Base-by-base conservation (phyloP, 2,329 filamentous ascomycete species). In the Arthrobotrys musiformis region DNA sequence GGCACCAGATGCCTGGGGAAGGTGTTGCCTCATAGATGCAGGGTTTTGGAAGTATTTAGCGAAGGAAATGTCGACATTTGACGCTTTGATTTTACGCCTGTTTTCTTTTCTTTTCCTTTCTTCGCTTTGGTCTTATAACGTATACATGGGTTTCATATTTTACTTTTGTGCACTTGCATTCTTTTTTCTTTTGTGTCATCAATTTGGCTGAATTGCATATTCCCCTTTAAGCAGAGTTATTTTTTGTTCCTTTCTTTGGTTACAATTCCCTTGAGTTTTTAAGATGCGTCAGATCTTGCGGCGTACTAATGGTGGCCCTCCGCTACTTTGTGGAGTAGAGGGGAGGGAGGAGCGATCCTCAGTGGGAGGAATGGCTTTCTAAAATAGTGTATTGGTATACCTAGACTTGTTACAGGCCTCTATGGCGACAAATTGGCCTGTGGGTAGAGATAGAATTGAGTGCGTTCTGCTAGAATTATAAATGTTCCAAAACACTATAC, bases 51-150 rank as follows among this genome's bases (percentile, higher is more conserved):
- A 42, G 24, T 62, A 62, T 44, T 48, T 44, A 48, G 42, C 37
- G 58, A 62, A 19, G 37, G 58, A 33, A n/a, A 48, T 62, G 42
- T 62, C 30, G 24, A 37, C 11, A 19, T 13, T 62, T 62, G n/a
- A 17, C 5, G 19, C 26, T 17, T 11, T 9, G 37, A 17, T 46
- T 33, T 62, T 6, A 3, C 7, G 15, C 13, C 48, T 28, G 26
- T 30, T 19, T 46, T 33, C 22, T 22, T 42, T 24, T 22, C 33
- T 40, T 40, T 7, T 46, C 15, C 9, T 46, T 46, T 46, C 40
- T 61, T 28, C 42, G 13, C 50, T 17, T 19, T 22, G n/a, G 6
- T 35, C 22, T 35, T 15, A 1, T 22, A 26, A 37, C 17, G 54
- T 26, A 37, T 40, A 26, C 17, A 35, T 28, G 50, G 50, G 28